Percentiles rank a stretch among this genome's conserved stretches.
Conservation (phyloP, 2,329 filamentous ascomycete genomes). For the Pochonia chlamydosporia region DNA sequence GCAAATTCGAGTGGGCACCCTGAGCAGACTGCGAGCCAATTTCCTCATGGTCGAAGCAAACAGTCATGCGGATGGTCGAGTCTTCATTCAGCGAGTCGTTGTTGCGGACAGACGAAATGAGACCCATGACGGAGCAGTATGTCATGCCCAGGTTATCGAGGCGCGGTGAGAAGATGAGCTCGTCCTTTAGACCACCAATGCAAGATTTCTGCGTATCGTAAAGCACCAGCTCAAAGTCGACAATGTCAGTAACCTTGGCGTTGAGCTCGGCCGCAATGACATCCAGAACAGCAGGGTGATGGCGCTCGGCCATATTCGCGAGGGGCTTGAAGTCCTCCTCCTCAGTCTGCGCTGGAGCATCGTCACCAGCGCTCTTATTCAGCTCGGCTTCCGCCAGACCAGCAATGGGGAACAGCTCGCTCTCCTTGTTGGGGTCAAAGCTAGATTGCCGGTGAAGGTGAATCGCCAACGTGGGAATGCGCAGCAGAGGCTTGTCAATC, state of each 20-base stretch:
- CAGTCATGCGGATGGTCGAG: conserved; percentile 78
- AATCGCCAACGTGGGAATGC: conserved; percentile 90
- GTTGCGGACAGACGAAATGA: conserved; percentile 71
- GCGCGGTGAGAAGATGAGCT: conserved; percentile 93
- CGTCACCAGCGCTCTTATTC: conserved; percentile 61
- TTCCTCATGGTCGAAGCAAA: conserved; percentile 96
- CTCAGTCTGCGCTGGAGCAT: conserved; percentile 31
- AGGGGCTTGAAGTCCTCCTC: conserved; percentile 65
- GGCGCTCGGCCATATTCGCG: conserved; percentile 70
- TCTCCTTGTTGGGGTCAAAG: conserved; percentile 96
- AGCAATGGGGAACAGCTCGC: conserved; percentile 87
- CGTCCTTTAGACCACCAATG: conserved; percentile 83
- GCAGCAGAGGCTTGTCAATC: conserved; percentile 81
- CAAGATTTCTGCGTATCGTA: conserved; percentile 92
- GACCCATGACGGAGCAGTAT: conserved; percentile 80
- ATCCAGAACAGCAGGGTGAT: conserved; percentile 82
- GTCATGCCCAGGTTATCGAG: conserved; percentile 97
- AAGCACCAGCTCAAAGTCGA: conserved; percentile 95
- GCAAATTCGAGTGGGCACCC: conserved; percentile 85
- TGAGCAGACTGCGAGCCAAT: conserved; percentile 91
- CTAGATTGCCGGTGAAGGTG: conserved; percentile 82
- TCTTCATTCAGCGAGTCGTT: conserved; percentile 66
- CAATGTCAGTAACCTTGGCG: conserved; percentile 62
- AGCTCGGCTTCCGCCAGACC: conserved; percentile 84
- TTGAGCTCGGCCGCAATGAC: conserved; percentile 76